Base-by-base conservation (phyloP, 345 rosid species). In the Noccaea bulbosa region DNA sequence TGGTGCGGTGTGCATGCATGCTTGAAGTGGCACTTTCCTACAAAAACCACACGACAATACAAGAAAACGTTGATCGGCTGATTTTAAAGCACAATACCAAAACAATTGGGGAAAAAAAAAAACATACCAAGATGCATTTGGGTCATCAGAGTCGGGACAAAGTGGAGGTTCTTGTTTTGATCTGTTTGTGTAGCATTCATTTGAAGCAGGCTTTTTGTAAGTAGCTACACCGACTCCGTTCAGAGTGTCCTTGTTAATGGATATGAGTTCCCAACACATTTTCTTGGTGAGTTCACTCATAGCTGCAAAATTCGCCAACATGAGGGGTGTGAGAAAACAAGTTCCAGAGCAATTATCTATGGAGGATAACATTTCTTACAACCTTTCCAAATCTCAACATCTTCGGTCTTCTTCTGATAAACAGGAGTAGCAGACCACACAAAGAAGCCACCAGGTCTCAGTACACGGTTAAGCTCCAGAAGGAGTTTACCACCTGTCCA, bases 401-500 rank as follows among this genome's bases (percentile, higher is more conserved):
- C 99, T 57, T 87, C 97, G 14, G 78, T 40, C 20, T 65, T 76
- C 73, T 87, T 87, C 83, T 87, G 97, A 86, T 92, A 92, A 69
- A 92, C 93, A 60, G 98, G 98, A 80, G 98, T 90, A 76, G 98
- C 98, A 72, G 98, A 92, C 97, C 97, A 92, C 74, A 92, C 79
- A 82, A 92, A 92, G 86, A 84, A 87, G 56, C 95, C 98, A 67
- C 98, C 97, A 12, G 95, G 97, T 70, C 93, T 79, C 79, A 92
- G 46, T 44, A 88, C 75, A 59, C 98, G 95, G 78, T 92, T 88
- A 74, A 92, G 85, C 82, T 92, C 98, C 82, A 90, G 59, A 39
- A 92, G 93, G 65, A 92, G 95, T 81, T 90, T 92, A 61, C 95
- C 97, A 34, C 96, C 98, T 90, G 79, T 67, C 74, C 47, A 75